Evolutionary conservation across 192 early-diverging fungal species (phyloP), one percentile per base, ranked within the genome.

Genomic region (Podila verticillata): DNA sequence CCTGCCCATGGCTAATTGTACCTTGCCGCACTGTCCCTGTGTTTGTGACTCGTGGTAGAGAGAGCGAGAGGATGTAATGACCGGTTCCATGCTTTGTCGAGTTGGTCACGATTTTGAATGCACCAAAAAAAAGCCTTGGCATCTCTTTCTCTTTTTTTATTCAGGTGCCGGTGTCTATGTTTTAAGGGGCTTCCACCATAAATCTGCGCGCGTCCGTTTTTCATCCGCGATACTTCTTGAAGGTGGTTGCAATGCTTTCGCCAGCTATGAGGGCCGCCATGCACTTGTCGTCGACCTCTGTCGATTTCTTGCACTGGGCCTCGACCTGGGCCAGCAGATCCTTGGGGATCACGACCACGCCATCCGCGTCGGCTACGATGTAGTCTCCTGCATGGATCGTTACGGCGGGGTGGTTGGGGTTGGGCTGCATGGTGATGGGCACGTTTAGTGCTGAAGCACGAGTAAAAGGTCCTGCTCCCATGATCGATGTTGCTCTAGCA

Each of bases 321-420:
- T 87, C 68, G 2, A 90, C 89, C 30, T 83, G 48, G 9, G 79
- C 72, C 19, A 88, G 48, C 35, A 81, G 39, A 22, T 85, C 60
- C 60, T 59, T 60, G 15, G 89, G 89, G 9, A 90, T 77, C 70
- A 86, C 87, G 15, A 90, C 83, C 9, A 88, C 83, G 1, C 89
- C 89, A 67, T 90, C 84, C 20, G 87, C 48, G 73, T 90, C 89
- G 0, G 82, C 89, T 17, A 88, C 73, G 49, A 90, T 84, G 49
- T 88, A 83, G 51, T 90, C 89, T 19, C 84, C 85, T 7, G 89
- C 79, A 56, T 86, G 71, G 29, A 90, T 81, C 5, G 72, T 75
- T 24, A 85, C 77, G 20, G 86, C 79, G 1, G 74, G 73, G 26
- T 81, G 74, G 70, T 75, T 34, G 32, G 75, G 68, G 61, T 83